Evolutionary conservation across 2,329 filamentous ascomycete species (phyloP).

Genomic region (Aspergillus pseudotamarii): DNA sequence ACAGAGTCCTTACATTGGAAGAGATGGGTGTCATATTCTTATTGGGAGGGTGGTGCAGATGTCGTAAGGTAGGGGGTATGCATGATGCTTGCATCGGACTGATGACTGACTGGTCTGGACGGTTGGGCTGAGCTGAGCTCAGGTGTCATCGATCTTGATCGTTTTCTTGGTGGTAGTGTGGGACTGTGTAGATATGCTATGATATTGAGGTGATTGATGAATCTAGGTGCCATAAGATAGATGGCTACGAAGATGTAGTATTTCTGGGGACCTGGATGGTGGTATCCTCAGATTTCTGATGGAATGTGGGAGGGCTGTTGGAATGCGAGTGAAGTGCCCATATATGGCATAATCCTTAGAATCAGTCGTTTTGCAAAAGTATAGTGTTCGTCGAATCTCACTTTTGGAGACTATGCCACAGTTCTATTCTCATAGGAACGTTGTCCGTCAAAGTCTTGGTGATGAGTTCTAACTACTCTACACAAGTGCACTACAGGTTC

Average conservation of each 20-base stretch:
- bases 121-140: too few relatives aligned
- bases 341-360: background rate
- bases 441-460: too few relatives aligned
- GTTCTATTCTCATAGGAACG: too few relatives aligned
- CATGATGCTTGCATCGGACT: background rate
- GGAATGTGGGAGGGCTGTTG: background rate
- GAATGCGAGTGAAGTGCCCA: background rate
- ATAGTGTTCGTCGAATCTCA: too few relatives aligned
- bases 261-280: background rate
- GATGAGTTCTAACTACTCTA: too few relatives aligned
- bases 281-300: too few relatives aligned
- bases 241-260: background rate
- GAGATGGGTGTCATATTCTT: background rate
- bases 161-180: background rate
- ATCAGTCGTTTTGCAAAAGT: background rate
- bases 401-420: too few relatives aligned
- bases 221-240: accelerated
- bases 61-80: background rate
- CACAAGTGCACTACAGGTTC: too few relatives aligned
- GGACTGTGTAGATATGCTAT: background rate
- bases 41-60: background rate
- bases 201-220: too few relatives aligned
- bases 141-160: background rate
- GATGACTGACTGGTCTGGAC: too few relatives aligned
- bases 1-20: background rate